Evolutionary conservation across 2,329 filamentous ascomycete genomes (phyloP), one percentile per base, ranked within the genome.

Genomic region (Neoscytalidium dimidiatum): DNA sequence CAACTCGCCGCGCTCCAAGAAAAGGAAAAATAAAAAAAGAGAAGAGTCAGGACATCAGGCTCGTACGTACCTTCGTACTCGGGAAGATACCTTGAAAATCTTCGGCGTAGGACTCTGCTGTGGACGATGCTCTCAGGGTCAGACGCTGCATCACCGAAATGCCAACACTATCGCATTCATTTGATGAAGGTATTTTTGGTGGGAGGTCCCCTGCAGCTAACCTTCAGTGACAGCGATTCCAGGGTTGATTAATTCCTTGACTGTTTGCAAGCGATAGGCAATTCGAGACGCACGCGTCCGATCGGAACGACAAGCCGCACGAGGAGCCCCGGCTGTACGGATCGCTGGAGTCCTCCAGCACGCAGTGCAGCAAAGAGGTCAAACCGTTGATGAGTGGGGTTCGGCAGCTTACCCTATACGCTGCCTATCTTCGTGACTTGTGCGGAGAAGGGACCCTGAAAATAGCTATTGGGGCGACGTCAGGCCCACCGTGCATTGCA

Each of bases 391-490:
- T 9, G 8, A 33, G 56, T 60, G 56, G 38, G 28, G 26, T 38
- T 60, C 56, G 56, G 56, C 56, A 60, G 38, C 56, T 23, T 33
- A 31, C 26, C 56, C 41, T 46, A 33, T 46, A 46, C 56, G 41
- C 9, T 13, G 56, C 56, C 14, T 11, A 57, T 43, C 38, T 4
- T 1, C 17, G 8, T 46, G 56, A 46, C 56, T 46, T 46, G 38
- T 44, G 56, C 41, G 56, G 56, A 46, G 56, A 23, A 44, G n/a
- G 23, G 56, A 46, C 38, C 41, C 56, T 60, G 56, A 33, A 58
- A 60, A 60, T 60, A 46, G 56, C 56, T 23, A 13, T 44, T 21
- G 38, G 8, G 1, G 1, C 8, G 13, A 35, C 52, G 21, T 60
- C 56, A 60, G 56, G 56, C 41, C n/a, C 19, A 19, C 56, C 23